Evolutionary conservation across 306 rosid species (phyloP).

Genomic region (Casuarina glauca): DNA sequence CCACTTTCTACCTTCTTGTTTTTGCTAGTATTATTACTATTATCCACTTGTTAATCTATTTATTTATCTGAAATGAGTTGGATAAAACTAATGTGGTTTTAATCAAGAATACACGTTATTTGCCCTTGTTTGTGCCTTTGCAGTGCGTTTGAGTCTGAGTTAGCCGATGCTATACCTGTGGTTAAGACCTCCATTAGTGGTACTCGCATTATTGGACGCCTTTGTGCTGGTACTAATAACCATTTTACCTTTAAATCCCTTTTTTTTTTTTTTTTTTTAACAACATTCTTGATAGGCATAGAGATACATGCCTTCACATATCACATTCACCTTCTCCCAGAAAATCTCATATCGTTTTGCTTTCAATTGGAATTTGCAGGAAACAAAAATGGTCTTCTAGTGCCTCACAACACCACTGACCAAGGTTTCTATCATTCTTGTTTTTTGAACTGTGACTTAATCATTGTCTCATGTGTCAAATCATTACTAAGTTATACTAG

Average conservation of each 20-base stretch:
- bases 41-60: neutral
- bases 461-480: too few relatives aligned
- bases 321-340: neutral
- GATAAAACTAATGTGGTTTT: constrained; percentile 7
- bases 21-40: neutral
- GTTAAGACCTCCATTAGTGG: constrained; percentile 85
- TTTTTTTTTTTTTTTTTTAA: neutral
- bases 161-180: constrained; percentile 76
- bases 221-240: constrained; percentile 69
- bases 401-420: constrained; percentile 93
- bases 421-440: constrained; percentile 50
- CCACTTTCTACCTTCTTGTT: neutral
- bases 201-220: constrained; percentile 89
- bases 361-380: constrained; percentile 42
- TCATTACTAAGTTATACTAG: too few relatives aligned
- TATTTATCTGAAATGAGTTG: neutral
- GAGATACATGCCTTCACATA: neutral
- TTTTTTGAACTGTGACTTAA: neutral
- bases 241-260: neutral
- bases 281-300: neutral
- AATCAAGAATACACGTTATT: too few relatives aligned
- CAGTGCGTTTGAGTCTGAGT: constrained; percentile 80
- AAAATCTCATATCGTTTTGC: constrained; percentile 6
- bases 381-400: constrained; percentile 91
- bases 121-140: neutral